Percentiles rank a stretch among this genome's conserved stretches.
Conservation (phyloP, 768 basidiomycete genomes). For the Russula sp. region DNA sequence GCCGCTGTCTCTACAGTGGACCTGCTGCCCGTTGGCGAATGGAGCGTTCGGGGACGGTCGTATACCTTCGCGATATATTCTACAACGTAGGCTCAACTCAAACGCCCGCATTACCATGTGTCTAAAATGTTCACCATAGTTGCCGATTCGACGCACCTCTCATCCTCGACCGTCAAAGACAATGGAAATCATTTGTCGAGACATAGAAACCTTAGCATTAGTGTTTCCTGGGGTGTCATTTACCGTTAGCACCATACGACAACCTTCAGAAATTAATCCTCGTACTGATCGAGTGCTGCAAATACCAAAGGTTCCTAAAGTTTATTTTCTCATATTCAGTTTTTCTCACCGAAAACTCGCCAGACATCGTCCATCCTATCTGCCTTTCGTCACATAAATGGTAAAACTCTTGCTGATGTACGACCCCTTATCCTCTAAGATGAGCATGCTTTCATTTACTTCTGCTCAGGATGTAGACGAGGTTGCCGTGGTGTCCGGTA, state of each 20-base stretch:
- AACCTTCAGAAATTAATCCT: conserved; percentile 30
- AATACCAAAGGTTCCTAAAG: conserved; percentile 52
- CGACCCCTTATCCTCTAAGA: conserved; percentile 20
- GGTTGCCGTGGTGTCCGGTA: conserved; percentile 42
- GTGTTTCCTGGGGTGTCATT: conserved; percentile 67
- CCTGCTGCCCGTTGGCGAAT: conserved; percentile 69
- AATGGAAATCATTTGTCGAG: conserved; percentile 58
- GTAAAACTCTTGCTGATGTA: conserved; percentile 64
- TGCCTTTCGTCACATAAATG: conserved; percentile 68
- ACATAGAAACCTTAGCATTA: conserved; percentile 67
- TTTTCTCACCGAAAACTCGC: background rate
- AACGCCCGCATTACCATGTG: background rate
- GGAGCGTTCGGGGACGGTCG: conserved; percentile 68
- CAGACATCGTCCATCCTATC: conserved; percentile 60
- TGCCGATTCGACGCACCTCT: conserved; percentile 72
- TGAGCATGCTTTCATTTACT: conserved; percentile 5
- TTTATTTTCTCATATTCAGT: background rate
- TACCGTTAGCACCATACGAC: conserved; percentile 50
- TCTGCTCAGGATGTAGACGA: conserved; percentile 57
- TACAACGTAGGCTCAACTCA: conserved; percentile 55
- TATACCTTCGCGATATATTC: conserved; percentile 84
- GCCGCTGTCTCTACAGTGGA: conserved; percentile 60
- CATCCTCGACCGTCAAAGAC: conserved; percentile 55
- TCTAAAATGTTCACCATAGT: conserved; percentile 34
- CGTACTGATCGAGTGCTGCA: conserved; percentile 43